These are phyloP conservation scores for Bothriochloa decipiens DNA, from an alignment of 176 grass and related monocot species.

Conservation along the genomic window DNA sequence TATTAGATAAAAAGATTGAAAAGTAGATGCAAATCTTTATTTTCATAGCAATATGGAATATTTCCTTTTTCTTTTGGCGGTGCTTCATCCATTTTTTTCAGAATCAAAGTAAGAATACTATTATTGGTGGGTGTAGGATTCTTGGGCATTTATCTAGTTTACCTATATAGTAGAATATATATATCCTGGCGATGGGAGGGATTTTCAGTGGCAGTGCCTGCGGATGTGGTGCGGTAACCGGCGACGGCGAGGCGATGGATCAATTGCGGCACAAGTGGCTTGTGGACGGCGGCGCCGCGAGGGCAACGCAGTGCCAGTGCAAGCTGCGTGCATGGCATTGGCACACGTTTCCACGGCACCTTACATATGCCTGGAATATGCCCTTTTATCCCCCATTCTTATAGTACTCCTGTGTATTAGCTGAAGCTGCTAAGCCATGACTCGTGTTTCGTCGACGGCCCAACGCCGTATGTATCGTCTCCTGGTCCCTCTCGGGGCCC, in stretches of 20 bases:
- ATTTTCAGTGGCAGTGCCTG: neutral
- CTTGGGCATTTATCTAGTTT: neutral
- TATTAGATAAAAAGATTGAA: neutral
- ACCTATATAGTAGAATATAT: neutral
- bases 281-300: neutral
- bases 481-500: no score
- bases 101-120: neutral
- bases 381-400: neutral
- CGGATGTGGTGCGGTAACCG: neutral
- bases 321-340: conserved; percentile 42
- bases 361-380: conserved; percentile 10
- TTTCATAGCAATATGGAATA: neutral
- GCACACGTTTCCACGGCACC: conserved; percentile 41
- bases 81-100: neutral
- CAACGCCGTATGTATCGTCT: neutral
- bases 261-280: neutral
- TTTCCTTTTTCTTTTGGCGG: neutral
- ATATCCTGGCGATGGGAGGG: neutral
- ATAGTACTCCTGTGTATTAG: no score
- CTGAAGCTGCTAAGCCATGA: no score
- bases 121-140: conserved; percentile 13
- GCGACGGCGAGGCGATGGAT: neutral
- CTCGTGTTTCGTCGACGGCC: no score
- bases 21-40: neutral
- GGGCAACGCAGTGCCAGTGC: neutral